Conservation (phyloP, 331 rosid species). For the Malus hybrid region DNA sequence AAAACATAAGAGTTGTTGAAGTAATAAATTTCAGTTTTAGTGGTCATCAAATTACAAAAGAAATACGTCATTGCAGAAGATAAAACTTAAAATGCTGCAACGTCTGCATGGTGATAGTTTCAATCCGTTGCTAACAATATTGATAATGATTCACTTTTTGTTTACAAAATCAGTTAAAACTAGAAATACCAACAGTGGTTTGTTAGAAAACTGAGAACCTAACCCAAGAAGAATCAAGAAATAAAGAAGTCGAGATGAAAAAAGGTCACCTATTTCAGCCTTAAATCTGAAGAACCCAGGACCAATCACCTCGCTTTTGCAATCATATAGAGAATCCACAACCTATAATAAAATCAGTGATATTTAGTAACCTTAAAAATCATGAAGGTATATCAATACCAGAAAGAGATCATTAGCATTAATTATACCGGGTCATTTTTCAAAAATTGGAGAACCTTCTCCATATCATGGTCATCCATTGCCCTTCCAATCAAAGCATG, state of each 20-base stretch:
- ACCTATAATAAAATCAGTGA: conserved; percentile 42
- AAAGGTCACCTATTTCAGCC: conserved; percentile 81
- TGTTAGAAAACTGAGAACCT: background rate
- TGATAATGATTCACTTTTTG: background rate
- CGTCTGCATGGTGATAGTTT: background rate
- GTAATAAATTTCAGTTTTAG: background rate
- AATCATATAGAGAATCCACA: conserved; percentile 89
- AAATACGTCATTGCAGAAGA: background rate
- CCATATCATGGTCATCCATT: conserved; percentile 88
- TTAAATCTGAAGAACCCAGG: conserved; percentile 97
- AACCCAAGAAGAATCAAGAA: background rate
- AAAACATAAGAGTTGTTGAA: background rate
- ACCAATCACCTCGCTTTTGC: conserved; percentile 98
- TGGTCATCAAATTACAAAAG: background rate
- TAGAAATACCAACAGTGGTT: background rate
- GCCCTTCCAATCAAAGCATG: conserved; percentile 98
- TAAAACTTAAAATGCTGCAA: background rate
- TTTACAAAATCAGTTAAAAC: background rate
- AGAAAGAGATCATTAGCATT: conserved; percentile 1
- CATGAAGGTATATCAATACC: background rate
- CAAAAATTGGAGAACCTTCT: conserved; percentile 82
- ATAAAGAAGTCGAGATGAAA: conserved; percentile 2
- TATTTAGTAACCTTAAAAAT: conserved; percentile 14
- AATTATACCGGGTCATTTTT: conserved; percentile 77
- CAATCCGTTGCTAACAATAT: background rate